Conservation (phyloP, 2,329 filamentous ascomycete genomes). For the Apiospora phragmitis region DNA sequence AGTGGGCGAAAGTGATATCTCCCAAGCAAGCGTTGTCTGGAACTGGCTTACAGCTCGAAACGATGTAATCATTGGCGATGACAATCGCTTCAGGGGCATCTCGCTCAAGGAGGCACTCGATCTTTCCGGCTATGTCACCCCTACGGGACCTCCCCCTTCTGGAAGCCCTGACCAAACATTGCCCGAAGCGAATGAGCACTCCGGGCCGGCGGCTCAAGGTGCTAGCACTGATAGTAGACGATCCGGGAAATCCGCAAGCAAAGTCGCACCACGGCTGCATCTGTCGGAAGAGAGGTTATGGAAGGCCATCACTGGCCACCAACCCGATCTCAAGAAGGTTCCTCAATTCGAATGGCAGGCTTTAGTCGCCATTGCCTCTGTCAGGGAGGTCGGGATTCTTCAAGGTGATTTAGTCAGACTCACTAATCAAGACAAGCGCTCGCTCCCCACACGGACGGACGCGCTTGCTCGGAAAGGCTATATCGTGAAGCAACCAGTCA, state of each 20-base stretch:
- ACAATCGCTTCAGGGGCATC: constrained; percentile 37
- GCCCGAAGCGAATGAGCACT: background rate
- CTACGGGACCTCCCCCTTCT: constrained; percentile 2
- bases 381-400: constrained; percentile 55
- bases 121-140: constrained; percentile 14
- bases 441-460: constrained; percentile 62
- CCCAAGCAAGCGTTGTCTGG: constrained; percentile 43
- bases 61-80: constrained; percentile 40
- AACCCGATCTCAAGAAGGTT: constrained; percentile 57
- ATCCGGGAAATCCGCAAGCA: background rate
- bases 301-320: constrained; percentile 60
- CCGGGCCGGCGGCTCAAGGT: background rate
- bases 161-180: constrained; percentile 10
- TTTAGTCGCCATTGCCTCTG: constrained; percentile 57
- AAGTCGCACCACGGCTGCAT: constrained; percentile 36
- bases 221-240: constrained; percentile 10
- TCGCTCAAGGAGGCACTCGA: constrained; percentile 41
- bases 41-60: constrained; percentile 39
- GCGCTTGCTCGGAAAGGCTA: constrained; percentile 61
- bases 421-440: constrained; percentile 63
- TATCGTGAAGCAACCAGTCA: constrained; percentile 59
- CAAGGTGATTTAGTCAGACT: constrained; percentile 60
- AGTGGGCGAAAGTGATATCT: constrained; percentile 26
- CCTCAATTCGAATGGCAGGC: constrained; percentile 61
- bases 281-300: constrained; percentile 58